A percentile compares a stretch with the other conserved stretches of the same genome.
Evolutionary conservation across 2,329 filamentous ascomycete genomes (phyloP).

Genomic region (Bretziella fagacearum): DNA sequence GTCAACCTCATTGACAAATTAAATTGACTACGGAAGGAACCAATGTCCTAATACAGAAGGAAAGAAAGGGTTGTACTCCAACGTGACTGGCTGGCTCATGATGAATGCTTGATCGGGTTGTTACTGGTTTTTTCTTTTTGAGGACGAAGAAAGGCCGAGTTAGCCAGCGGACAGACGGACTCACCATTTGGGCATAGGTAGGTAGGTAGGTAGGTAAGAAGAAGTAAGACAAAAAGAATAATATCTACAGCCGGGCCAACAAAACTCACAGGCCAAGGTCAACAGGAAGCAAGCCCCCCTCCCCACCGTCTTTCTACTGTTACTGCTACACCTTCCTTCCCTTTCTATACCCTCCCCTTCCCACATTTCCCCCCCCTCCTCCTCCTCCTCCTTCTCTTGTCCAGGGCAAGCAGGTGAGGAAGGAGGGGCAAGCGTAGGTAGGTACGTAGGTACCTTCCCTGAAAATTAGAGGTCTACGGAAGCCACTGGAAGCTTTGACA

Average conservation of each 20-base stretch:
- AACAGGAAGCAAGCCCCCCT: not conserved
- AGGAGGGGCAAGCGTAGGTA: not conserved
- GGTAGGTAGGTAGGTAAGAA: not conserved
- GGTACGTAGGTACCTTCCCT: not conserved
- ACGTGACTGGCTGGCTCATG: too few relatives aligned
- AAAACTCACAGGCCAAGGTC: too few relatives aligned
- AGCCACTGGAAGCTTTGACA: not conserved
- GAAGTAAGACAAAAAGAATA: not conserved
- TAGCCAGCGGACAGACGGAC: not conserved
- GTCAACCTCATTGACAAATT: too few relatives aligned
- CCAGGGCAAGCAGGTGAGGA: not conserved
- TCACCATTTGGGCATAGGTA: too few relatives aligned
- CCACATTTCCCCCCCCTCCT: not conserved
- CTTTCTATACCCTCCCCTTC: not conserved
- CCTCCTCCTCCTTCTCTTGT: not conserved
- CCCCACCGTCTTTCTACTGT: not conserved
- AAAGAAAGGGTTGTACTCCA: too few relatives aligned
- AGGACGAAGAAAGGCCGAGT: slow-evolving; percentile 1
- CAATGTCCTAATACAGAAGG: too few relatives aligned
- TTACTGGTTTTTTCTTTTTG: too few relatives aligned
- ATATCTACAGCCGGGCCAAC: not conserved
- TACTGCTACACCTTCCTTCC: not conserved
- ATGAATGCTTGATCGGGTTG: too few relatives aligned
- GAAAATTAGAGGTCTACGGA: not conserved
- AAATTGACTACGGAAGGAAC: too few relatives aligned